A percentile compares a stretch with the other conserved stretches of the same genome.
phyloP scores from a whole-genome alignment of 257 asterid genomes.

The Rubia yunnanensis region DNA sequence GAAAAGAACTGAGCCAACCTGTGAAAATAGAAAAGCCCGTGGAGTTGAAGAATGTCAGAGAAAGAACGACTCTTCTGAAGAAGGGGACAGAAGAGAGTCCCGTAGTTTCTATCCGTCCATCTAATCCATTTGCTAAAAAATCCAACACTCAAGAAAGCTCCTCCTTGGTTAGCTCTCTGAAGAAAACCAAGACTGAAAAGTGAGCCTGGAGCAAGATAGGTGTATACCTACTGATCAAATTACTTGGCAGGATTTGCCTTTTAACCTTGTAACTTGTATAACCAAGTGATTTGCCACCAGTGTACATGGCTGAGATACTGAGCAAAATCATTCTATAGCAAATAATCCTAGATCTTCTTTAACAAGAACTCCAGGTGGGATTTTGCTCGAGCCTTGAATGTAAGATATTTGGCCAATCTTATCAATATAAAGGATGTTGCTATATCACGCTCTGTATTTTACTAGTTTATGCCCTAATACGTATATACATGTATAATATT shows the following conservation, averaged over 20 bases:
- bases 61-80: constrained; percentile 2
- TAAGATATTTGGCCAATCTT: too few species aligned
- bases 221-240: not conserved
- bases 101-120: constrained; percentile 34
- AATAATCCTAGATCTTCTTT: not conserved
- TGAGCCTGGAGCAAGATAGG: constrained; percentile 14
- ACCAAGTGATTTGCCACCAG: too few species aligned
- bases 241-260: not conserved
- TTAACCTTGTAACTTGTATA: too few species aligned
- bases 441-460: too few species aligned
- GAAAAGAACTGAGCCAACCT: constrained; percentile 24
- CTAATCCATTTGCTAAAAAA: constrained; percentile 78
- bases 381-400: too few species aligned
- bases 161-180: constrained; percentile 60
- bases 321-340: not conserved
- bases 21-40: constrained; percentile 21
- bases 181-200: constrained; percentile 46
- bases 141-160: constrained; percentile 40
- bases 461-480: too few species aligned
- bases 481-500: too few species aligned
- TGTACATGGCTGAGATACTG: not conserved
- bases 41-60: constrained; percentile 24
- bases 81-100: constrained; percentile 9
- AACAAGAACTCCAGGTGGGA: not conserved
- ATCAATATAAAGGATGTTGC: too few species aligned